Percentiles rank a stretch among this genome's conserved stretches.
phyloP scores from a whole-genome alignment of 2,329 filamentous ascomycete genomes.

The Pestalotiopsis sp. region DNA sequence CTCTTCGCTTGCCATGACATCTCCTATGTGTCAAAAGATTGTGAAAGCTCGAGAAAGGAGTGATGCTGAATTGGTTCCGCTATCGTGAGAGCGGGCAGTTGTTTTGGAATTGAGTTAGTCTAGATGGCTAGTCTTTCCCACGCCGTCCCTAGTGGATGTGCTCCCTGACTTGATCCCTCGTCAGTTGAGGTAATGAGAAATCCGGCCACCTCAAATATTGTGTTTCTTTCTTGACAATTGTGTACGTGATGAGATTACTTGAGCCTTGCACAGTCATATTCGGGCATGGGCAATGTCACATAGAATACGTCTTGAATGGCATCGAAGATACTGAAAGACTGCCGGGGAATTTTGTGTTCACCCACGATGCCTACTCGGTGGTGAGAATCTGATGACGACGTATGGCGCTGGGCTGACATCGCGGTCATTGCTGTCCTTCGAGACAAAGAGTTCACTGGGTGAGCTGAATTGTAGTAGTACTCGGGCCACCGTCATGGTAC shows the following conservation, averaged over 20 bases:
- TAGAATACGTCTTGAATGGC: neutral
- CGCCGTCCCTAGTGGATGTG: conserved; percentile 4
- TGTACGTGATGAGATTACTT: neutral
- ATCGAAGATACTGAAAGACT: no score
- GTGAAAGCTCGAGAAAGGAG: conserved; percentile 7
- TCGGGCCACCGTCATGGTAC: no score
- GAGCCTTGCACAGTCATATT: neutral
- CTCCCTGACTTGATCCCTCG: conserved; percentile 22
- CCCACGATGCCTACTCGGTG: no score
- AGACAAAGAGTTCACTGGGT: no score
- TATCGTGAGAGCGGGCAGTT: conserved; percentile 10
- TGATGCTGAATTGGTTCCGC: conserved; percentile 12
- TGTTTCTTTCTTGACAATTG: neutral
- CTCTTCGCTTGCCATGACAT: conserved; percentile 31
- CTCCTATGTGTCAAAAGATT: conserved; percentile 28
- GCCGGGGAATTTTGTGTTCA: no score
- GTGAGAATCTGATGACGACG: no score
- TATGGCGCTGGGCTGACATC: no score
- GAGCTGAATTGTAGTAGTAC: no score
- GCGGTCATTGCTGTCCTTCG: no score
- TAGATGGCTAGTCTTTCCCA: conserved; percentile 8
- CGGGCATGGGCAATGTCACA: neutral
- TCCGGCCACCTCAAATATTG: conserved; percentile 24
- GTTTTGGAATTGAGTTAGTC: conserved; percentile 2
- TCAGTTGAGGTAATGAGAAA: conserved; percentile 28